phyloP scores from a whole-genome alignment of 2,329 filamentous ascomycete species.

The Fusarium sacchari region DNA sequence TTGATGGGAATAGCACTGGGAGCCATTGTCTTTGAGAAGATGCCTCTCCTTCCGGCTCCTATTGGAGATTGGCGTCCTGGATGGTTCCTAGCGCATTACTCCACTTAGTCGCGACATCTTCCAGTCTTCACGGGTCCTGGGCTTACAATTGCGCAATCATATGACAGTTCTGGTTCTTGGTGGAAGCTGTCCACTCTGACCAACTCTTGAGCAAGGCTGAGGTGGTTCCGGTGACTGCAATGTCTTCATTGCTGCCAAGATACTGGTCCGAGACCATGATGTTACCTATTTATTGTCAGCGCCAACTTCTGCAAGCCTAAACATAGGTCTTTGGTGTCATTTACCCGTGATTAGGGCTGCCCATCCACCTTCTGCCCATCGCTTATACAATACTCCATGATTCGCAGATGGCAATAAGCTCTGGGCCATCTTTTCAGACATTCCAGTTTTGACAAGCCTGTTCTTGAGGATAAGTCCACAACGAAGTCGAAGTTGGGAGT shows the following conservation, averaged over 20 bases:
- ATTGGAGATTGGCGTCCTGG: background rate
- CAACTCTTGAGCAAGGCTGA: background rate
- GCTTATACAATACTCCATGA: background rate
- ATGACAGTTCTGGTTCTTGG: background rate
- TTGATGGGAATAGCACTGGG: background rate
- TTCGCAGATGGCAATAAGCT: background rate
- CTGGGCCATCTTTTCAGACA: background rate
- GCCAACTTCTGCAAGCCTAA: background rate
- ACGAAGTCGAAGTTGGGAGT: fast-evolving
- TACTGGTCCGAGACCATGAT: background rate
- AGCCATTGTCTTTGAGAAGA: background rate
- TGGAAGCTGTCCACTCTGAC: background rate
- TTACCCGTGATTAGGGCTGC: background rate
- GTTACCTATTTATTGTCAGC: background rate
- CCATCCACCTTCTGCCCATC: background rate
- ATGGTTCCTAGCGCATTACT: background rate
- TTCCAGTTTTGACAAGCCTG: background rate
- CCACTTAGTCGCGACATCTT: background rate
- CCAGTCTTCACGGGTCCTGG: fast-evolving
- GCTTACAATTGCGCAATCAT: background rate
- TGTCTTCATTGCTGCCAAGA: background rate
- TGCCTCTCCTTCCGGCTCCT: background rate
- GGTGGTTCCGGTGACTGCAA: background rate
- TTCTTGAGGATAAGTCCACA: background rate
- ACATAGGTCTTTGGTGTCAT: fast-evolving